Evolutionary conservation across 148 eudicot genomes (phyloP), one percentile per base, ranked within the genome.

Genomic region (Diospyros kaki): DNA sequence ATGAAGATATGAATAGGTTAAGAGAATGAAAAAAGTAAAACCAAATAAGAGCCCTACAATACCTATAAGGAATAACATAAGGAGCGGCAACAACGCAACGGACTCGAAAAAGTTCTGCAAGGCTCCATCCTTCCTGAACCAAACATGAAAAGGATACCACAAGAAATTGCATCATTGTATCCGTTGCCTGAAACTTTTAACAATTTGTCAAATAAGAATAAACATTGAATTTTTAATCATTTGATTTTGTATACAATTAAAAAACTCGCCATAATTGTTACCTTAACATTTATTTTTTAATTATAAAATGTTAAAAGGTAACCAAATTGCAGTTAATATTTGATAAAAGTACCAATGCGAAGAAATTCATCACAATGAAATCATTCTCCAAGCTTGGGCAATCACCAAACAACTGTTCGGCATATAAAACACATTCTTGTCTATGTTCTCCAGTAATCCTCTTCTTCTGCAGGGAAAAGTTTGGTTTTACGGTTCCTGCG

Each of bases 61-160:
- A 89, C 93, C 93, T 87, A 64, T 93, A 96, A 71, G 91, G 87
- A 64, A 93, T 88, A 66, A 93, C 93, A 75, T 96, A 96, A 62
- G 99, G 97, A 85, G 98, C 94, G 74, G 94, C 93, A 78, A 93
- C 86, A 73, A 86, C 84, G 79, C 99, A 93, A 10, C 77, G 91
- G 62, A 95, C 81, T 73, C 78, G 87, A 83, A 86, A 92, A 41
- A 87, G 82, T 79, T 92, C 99, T 12, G 96, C 96, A 78, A 95
- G 93, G 87, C 88, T 91, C 98, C 99, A 93, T 65, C 99, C 99
- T 89, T 96, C 98, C 93, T 89, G 90, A 17, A 71, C n/a, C 71
- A 63, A 60, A 52, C 55, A 51, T 53, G 18, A 77, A 60, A 58
- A 48, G 60, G 52, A 75, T 64, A 50, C 54, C 13, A 48, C 51